Evolutionary conservation across 2,329 filamentous ascomycete genomes (phyloP), one percentile per base, ranked within the genome.

Genomic region (Ascochyta lentis): DNA sequence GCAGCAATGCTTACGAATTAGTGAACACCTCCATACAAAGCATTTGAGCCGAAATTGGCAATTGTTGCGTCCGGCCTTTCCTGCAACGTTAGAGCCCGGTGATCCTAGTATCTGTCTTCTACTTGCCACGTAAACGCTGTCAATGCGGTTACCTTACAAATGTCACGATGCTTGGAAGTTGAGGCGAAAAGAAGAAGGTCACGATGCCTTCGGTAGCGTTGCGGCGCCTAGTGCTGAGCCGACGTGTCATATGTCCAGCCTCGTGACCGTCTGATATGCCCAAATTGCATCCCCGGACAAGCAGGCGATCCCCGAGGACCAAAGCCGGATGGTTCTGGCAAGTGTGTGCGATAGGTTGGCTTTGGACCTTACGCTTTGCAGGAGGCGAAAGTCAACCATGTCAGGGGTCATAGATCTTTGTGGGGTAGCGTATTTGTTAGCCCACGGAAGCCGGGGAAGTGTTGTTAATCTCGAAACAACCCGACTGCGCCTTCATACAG

Each of bases 391-490:
- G 39, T 40, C 38, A 33, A 44, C 39, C 29, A 49, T 49, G 41
- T 47, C 54, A 64, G 65, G 68, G 66, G 62, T 48, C 37, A 58
- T n/a, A 59, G 58, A 62, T 62, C 42, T 67, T 66, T 70, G 72
- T 70, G 71, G 72, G 72, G 72, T 72, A 74, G 63, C 64, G 58
- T 60, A 62, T 58, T 34, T 63, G 34, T 70, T 73, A 69, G 69
- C 64, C 68, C 50, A 67, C 58, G 59, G 56, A 67, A 65, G 68
- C 62, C 49, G 59, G 58, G 58, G 54, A 59, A 49, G 43, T 40
- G 48, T 43, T 35, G 53, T 47, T 43, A 31, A 51, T 47, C 47
- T 51, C 15, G 40, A n/a, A 50, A 39, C 33, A 44, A 40, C 15
- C 31, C 42, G 22, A 26, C 40, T 39, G 37, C 42, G 23, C 22